Percentiles rank a stretch among this genome's conserved stretches.
These are phyloP conservation scores for Neofusicoccum sp. DNA, from an alignment of 2,329 filamentous ascomycete genomes.

Conservation along the genomic window DNA sequence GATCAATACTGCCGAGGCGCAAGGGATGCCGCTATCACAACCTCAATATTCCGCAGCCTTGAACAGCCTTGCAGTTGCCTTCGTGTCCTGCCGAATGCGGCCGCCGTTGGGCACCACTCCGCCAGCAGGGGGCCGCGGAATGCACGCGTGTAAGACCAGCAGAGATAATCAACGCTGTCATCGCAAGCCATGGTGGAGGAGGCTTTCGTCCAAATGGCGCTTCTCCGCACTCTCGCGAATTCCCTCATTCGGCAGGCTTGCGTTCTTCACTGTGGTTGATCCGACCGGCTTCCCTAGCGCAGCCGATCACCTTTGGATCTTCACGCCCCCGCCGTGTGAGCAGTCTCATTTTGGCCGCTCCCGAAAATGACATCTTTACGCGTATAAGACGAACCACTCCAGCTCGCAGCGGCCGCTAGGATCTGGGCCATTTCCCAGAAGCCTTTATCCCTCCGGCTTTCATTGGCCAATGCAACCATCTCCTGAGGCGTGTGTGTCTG, in stretches of 20 bases:
- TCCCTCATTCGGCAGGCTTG: not conserved
- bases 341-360: not conserved
- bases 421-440: not conserved
- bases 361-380: conserved; percentile 11
- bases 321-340: not conserved
- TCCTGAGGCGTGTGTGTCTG: not conserved
- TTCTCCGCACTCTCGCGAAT: conserved; percentile 7
- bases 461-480: conserved; percentile 1
- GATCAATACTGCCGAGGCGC: not conserved
- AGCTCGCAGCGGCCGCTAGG: not conserved
- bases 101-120: conserved; percentile 5
- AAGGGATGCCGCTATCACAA: not conserved
- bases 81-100: not conserved
- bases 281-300: not conserved
- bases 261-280: not conserved
- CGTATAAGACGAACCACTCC: conserved; percentile 15
- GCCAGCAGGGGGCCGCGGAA: not conserved
- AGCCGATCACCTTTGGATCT: conserved; percentile 3
- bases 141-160: conserved; percentile 7
- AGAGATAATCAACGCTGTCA: not conserved
- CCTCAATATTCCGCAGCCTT: not conserved
- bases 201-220: conserved; percentile 6
- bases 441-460: not conserved
- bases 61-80: conserved; percentile 1
- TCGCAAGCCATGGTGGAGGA: conserved; percentile 5